These are phyloP conservation scores for Penicillium malachiteum DNA, from an alignment of 495 filamentous ascomycete species.

Conservation along the genomic window DNA sequence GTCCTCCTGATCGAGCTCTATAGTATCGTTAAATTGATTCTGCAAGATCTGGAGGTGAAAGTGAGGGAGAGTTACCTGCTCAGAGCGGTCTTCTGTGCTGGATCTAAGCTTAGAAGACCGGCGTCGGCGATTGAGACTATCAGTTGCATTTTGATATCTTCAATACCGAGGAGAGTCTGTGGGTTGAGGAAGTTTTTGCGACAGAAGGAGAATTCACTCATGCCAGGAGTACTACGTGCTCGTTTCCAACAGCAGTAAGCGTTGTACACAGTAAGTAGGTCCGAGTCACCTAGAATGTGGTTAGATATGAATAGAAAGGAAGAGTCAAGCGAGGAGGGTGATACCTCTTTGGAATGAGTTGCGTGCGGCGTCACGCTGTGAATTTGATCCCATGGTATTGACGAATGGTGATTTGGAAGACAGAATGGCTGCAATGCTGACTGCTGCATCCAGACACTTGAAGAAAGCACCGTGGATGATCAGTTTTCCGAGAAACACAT, in stretches of 20 bases:
- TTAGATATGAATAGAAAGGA: slow-evolving; percentile 12
- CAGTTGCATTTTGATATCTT: slow-evolving; percentile 91
- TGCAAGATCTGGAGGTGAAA: slow-evolving; percentile 18
- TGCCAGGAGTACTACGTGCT: slow-evolving; percentile 61
- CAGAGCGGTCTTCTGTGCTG: slow-evolving; percentile 63
- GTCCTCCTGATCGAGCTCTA: slow-evolving; percentile 52
- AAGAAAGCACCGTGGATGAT: slow-evolving; percentile 81
- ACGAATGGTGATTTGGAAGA: slow-evolving; percentile 94
- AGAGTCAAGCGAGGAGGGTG: neutral
- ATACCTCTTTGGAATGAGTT: slow-evolving; percentile 69
- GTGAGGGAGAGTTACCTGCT: slow-evolving; percentile 48
- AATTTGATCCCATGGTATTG: slow-evolving; percentile 75
- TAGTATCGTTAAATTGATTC: slow-evolving; percentile 13
- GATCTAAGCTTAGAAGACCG: slow-evolving; percentile 71
- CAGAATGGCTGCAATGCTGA: slow-evolving; percentile 88
- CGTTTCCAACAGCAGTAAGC: slow-evolving; percentile 87
- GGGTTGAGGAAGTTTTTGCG: slow-evolving; percentile 84
- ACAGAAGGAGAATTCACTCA: slow-evolving; percentile 81
- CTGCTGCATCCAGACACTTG: slow-evolving; percentile 82
- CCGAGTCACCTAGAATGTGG: slow-evolving; percentile 66
- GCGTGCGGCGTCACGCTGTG: slow-evolving; percentile 74
- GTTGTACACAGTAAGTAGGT: slow-evolving; percentile 88
- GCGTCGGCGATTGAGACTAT: slow-evolving; percentile 78
- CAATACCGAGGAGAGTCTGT: slow-evolving; percentile 83
- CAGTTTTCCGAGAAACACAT: slow-evolving; percentile 92